Conservation (phyloP, 805 yeast species). For the Scheffersomyces ergatensis region DNA sequence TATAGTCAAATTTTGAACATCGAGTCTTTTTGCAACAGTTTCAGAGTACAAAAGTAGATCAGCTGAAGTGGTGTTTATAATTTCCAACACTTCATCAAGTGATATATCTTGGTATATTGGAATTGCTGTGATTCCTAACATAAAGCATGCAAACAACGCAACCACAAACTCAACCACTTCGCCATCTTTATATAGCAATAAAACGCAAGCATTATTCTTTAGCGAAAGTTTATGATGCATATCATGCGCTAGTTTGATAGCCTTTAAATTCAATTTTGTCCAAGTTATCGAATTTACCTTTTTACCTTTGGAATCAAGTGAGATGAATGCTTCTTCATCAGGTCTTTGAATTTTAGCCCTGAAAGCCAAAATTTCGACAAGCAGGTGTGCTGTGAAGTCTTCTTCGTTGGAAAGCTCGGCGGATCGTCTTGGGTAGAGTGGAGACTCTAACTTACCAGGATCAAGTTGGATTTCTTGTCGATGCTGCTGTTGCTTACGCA, state of each 20-base stretch:
- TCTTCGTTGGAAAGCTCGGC: conserved; percentile 10
- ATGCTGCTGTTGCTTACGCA: conserved; percentile 32
- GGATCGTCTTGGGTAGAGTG: conserved; percentile 60
- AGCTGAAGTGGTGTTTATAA: conserved; percentile 71
- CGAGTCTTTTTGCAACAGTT: conserved; percentile 61
- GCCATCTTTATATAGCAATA: conserved; percentile 75
- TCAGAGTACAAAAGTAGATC: conserved; percentile 82
- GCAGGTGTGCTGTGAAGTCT: conserved; percentile 8
- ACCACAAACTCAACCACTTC: conserved; percentile 85
- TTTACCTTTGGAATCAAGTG: conserved; percentile 77
- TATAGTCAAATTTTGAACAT: conserved; percentile 38
- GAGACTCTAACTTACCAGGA: conserved; percentile 46
- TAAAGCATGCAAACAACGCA: conserved; percentile 85
- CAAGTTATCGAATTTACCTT: conserved; percentile 76
- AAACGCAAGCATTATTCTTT: conserved; percentile 79
- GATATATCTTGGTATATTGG: conserved; percentile 81
- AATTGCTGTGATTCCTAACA: conserved; percentile 92
- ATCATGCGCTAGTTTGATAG: conserved; percentile 86
- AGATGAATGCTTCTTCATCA: conserved; percentile 63
- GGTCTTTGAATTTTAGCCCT: conserved; percentile 62
- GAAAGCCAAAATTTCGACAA: conserved; percentile 63
- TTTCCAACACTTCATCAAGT: conserved; percentile 64
- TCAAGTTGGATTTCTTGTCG: conserved; percentile 21
- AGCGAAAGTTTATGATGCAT: conserved; percentile 70
- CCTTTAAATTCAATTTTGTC: conserved; percentile 81